phyloP scores from a whole-genome alignment of 805 yeast genomes.

The Candida verbasci region DNA sequence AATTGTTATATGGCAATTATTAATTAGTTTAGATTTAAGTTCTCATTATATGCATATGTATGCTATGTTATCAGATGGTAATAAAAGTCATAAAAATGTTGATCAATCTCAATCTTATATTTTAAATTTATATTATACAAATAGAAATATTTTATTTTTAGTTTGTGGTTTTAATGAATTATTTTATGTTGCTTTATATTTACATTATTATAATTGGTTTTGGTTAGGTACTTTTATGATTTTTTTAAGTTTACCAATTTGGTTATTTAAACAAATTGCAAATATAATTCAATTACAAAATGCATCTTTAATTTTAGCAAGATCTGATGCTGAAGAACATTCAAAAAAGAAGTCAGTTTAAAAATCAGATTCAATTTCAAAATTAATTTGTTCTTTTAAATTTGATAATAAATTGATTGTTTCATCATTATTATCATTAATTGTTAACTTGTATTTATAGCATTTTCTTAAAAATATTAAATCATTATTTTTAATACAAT shows the following conservation, averaged over 20 bases:
- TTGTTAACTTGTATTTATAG: constrained; percentile 19
- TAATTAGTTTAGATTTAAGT: constrained; percentile 81
- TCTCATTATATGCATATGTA: constrained; percentile 99
- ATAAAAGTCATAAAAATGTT: constrained; percentile 78
- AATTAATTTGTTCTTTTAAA: neutral
- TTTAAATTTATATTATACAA: constrained; percentile 80
- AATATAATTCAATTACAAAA: constrained; percentile 83
- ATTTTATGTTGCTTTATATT: constrained; percentile 85
- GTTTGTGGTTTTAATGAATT: constrained; percentile 93
- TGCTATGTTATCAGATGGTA: constrained; percentile 80
- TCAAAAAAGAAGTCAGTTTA: constrained; percentile 1
- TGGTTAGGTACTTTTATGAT: constrained; percentile 60
- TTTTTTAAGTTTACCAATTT: constrained; percentile 71
- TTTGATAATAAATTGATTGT: constrained; percentile 12
- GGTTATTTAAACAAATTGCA: constrained; percentile 85
- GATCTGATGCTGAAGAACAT: constrained; percentile 57
- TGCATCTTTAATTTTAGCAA: constrained; percentile 81
- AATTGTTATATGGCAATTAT: constrained; percentile 70
- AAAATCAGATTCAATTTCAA: neutral
- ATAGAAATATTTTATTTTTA: constrained; percentile 73
- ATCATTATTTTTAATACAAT: constrained; percentile 37
- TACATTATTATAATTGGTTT: constrained; percentile 60
- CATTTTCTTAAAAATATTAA: constrained; percentile 35
- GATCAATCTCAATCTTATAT: constrained; percentile 66
- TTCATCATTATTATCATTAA: constrained; percentile 26